Evolutionary conservation across 805 yeast species (phyloP).

Genomic region (Kuraishia borneana): DNA sequence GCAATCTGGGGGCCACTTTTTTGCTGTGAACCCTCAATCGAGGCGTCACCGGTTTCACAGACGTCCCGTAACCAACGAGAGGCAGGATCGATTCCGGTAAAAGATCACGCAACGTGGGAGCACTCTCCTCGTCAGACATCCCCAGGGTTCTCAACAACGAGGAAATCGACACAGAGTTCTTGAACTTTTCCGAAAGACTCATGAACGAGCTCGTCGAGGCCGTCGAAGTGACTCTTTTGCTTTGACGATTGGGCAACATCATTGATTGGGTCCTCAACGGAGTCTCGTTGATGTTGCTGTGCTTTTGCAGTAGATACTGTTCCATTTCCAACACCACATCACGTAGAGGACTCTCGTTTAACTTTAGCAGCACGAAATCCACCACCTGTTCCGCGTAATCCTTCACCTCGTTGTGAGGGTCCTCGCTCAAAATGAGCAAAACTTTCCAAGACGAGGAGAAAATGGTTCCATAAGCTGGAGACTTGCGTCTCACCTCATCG

Average conservation of each 20-base stretch:
- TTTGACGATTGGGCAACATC: not conserved
- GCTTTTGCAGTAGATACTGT: slow-evolving; percentile 43
- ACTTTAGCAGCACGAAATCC: slow-evolving; percentile 55
- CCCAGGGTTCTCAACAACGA: slow-evolving; percentile 13
- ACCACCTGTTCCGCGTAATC: slow-evolving; percentile 62
- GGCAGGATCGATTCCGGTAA: not conserved
- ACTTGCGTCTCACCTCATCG: slow-evolving; percentile 51
- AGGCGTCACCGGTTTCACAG: slow-evolving; percentile 47
- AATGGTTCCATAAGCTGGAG: slow-evolving; percentile 81
- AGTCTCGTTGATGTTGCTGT: not conserved
- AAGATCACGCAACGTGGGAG: slow-evolving; percentile 4
- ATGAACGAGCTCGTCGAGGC: slow-evolving; percentile 8
- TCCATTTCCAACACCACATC: slow-evolving; percentile 59
- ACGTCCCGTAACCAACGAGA: slow-evolving; percentile 22
- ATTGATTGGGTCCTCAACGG: not conserved
- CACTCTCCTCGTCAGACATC: slow-evolving; percentile 10
- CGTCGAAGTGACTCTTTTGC: slow-evolving; percentile 7
- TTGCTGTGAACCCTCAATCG: slow-evolving; percentile 27
- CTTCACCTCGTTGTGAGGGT: slow-evolving; percentile 77
- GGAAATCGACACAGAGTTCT: slow-evolving; percentile 8
- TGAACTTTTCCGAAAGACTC: slow-evolving; percentile 11
- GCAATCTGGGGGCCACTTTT: slow-evolving; percentile 31
- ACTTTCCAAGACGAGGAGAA: slow-evolving; percentile 86
- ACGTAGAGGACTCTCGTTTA: slow-evolving; percentile 56
- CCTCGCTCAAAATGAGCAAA: slow-evolving; percentile 67